Conservation (phyloP, 768 basidiomycete genomes). For the Boletus insuetus region DNA sequence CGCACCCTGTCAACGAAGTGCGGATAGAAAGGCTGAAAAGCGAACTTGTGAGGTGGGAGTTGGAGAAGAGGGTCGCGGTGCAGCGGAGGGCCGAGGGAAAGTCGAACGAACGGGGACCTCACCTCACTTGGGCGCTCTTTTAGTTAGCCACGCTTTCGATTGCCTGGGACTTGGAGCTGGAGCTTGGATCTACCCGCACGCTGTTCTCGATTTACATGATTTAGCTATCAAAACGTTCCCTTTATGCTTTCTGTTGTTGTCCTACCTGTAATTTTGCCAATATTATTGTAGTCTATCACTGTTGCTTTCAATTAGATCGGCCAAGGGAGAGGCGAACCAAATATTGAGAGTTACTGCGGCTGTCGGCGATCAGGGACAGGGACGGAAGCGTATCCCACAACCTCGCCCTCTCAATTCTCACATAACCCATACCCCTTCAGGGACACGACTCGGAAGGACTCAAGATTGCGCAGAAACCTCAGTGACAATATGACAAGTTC, state of each 20-base stretch:
- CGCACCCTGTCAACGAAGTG: conserved; percentile 46
- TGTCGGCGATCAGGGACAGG: too few relatives aligned
- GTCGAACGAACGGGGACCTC: conserved; percentile 12
- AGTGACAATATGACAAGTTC: too few relatives aligned
- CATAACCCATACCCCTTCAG: too few relatives aligned
- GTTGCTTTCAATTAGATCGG: neutral
- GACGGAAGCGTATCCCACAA: too few relatives aligned
- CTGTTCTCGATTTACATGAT: neutral
- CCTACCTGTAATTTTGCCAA: conserved; percentile 2
- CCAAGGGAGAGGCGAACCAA: too few relatives aligned
- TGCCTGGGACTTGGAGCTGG: neutral
- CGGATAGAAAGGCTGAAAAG: conserved; percentile 39
- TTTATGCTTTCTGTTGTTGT: neutral
- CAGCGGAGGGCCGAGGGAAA: conserved; percentile 22
- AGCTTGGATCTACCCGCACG: conserved; percentile 1
- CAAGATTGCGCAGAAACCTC: too few relatives aligned
- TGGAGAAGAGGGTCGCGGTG: conserved; percentile 31
- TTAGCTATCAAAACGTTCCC: neutral
- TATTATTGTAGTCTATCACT: conserved; percentile 1
- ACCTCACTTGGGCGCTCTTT: conserved; percentile 9
- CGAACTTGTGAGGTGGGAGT: conserved; percentile 48
- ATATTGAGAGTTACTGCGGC: too few relatives aligned
- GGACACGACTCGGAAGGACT: too few relatives aligned
- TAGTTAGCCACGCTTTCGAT: conserved; percentile 2
- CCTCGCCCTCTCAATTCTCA: too few relatives aligned